A percentile compares a stretch with the other conserved stretches of the same genome.
Conservation (phyloP, 106 monocot species). For the Allium fistulosum region DNA sequence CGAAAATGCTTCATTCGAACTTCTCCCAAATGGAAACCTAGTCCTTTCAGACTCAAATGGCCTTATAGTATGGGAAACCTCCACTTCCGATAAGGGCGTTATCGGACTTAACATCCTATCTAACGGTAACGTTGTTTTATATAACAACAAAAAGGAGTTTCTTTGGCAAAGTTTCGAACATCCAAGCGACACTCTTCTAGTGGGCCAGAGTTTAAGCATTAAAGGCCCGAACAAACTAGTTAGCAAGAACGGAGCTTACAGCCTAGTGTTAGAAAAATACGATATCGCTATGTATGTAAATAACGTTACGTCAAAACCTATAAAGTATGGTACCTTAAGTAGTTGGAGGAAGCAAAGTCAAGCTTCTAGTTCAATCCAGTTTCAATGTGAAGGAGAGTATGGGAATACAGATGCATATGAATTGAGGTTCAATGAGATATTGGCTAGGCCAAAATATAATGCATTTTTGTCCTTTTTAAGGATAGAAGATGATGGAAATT, state of each 20-base stretch:
- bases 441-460: constrained; percentile 43
- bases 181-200: constrained; percentile 45
- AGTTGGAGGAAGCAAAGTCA: constrained; percentile 9
- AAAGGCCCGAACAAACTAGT: constrained; percentile 17
- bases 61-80: constrained; percentile 25
- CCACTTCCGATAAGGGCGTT: constrained; percentile 46
- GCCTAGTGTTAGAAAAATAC: constrained; percentile 18
- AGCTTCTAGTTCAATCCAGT: neutral
- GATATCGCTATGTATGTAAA: constrained; percentile 39
- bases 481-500: constrained; percentile 39
- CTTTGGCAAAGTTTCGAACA: constrained; percentile 69
- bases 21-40: constrained; percentile 35
- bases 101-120: constrained; percentile 22
- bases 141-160: constrained; percentile 12
- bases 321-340: constrained; percentile 12
- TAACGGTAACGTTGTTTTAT: constrained; percentile 42
- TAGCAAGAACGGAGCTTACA: constrained; percentile 31
- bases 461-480: constrained; percentile 28
- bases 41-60: constrained; percentile 39
- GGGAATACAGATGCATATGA: constrained; percentile 13
- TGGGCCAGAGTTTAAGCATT: constrained; percentile 32
- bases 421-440: constrained; percentile 2
- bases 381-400: constrained; percentile 11
- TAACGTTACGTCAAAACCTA: constrained; percentile 11
- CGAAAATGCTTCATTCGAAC: constrained; percentile 39